Conservation (phyloP, 1,284 basidiomycete genomes). For the Pseudozyma sp. region DNA sequence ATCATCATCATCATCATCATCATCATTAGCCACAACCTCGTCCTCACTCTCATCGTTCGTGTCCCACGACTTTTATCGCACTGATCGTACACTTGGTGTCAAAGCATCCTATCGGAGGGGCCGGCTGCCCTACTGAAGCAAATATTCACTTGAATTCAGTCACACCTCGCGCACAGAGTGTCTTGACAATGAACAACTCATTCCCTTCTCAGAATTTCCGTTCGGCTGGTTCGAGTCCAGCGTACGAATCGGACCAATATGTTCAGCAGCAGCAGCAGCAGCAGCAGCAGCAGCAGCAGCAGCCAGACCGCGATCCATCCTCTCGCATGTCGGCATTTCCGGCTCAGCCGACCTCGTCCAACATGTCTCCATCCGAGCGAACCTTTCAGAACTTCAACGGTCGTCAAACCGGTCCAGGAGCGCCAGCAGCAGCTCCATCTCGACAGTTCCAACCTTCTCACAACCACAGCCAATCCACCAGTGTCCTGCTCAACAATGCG, state of each 20-base stretch:
- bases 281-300: slow-evolving; percentile 18
- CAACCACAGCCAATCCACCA: slow-evolving; percentile 42
- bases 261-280: slow-evolving; percentile 23
- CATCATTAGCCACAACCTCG: neutral
- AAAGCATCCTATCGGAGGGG: neutral
- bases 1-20: neutral
- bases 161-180: neutral
- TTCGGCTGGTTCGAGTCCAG: slow-evolving; percentile 11
- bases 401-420: slow-evolving; percentile 16
- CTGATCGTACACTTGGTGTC: too few species aligned
- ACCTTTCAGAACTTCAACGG: slow-evolving; percentile 19
- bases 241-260: slow-evolving; percentile 23
- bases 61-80: too few species aligned
- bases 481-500: slow-evolving; percentile 36
- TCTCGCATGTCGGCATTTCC: slow-evolving; percentile 13
- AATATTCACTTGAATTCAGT: neutral
- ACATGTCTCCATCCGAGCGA: slow-evolving; percentile 13
- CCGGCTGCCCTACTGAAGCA: neutral
- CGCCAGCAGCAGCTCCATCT: slow-evolving; percentile 2
- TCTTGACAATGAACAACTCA: slow-evolving; percentile 29
- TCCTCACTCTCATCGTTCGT: neutral
- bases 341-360: slow-evolving; percentile 18
- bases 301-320: slow-evolving; percentile 10
- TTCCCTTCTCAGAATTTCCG: slow-evolving; percentile 22
- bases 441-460: slow-evolving; percentile 38